A percentile compares a stretch with the other conserved stretches of the same genome.
These are phyloP conservation scores for Cordia subcordata DNA, from an alignment of 257 asterid species.

Conservation along the genomic window DNA sequence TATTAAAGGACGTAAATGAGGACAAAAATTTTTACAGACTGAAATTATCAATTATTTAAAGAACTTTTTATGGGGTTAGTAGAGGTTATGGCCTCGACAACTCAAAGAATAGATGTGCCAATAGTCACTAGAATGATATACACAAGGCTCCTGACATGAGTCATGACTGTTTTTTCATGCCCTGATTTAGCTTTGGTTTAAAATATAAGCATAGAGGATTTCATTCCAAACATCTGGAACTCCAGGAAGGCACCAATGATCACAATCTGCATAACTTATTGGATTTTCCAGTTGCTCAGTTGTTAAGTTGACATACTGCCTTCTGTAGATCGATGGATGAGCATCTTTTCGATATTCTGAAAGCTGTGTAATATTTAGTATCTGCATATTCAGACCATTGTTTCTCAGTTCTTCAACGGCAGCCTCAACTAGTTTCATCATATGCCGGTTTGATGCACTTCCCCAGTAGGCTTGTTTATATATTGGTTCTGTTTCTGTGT, in stretches of 20 bases:
- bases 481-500: constrained; percentile 47
- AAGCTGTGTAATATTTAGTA: constrained; percentile 72
- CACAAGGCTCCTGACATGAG: neutral
- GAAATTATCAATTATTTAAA: too few species aligned
- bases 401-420: constrained; percentile 38
- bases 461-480: constrained; percentile 50
- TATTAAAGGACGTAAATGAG: too few species aligned
- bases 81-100: too few species aligned
- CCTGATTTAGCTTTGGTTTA: constrained; percentile 7
- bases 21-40: too few species aligned
- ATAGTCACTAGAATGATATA: neutral
- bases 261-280: constrained; percentile 59
- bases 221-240: constrained; percentile 95
- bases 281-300: constrained; percentile 54
- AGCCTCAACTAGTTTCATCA: constrained; percentile 69
- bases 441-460: constrained; percentile 61
- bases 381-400: constrained; percentile 52
- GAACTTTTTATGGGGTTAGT: too few species aligned
- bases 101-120: too few species aligned
- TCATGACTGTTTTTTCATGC: neutral
- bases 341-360: constrained; percentile 85
- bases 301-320: constrained; percentile 70
- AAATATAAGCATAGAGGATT: constrained; percentile 55
- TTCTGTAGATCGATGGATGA: constrained; percentile 73
- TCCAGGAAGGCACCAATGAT: constrained; percentile 97